Conservation (phyloP, 495 filamentous ascomycete species). For the Paragyromitra xinjiangensis region DNA sequence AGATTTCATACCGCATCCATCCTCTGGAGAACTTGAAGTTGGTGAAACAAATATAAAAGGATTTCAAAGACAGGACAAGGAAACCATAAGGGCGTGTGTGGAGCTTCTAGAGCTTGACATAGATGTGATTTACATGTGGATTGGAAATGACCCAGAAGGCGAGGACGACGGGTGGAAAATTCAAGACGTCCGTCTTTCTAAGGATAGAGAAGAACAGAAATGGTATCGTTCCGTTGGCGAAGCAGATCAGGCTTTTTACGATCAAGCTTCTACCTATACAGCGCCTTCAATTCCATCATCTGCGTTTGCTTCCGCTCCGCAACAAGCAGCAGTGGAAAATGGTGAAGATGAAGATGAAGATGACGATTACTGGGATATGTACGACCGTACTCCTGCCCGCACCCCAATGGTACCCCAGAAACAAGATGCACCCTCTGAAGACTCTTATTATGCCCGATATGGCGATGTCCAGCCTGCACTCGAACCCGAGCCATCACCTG, state of each 20-base stretch:
- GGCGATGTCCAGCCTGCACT: slow-evolving; percentile 86
- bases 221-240: slow-evolving; percentile 49
- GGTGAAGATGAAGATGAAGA: slow-evolving; percentile 82
- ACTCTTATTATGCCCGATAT: slow-evolving; percentile 88
- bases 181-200: slow-evolving; percentile 74
- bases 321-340: slow-evolving; percentile 53
- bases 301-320: slow-evolving; percentile 27
- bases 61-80: slow-evolving; percentile 81
- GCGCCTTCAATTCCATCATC: background rate
- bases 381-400: slow-evolving; percentile 82
- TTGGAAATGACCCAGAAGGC: slow-evolving; percentile 71
- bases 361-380: slow-evolving; percentile 92
- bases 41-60: slow-evolving; percentile 69
- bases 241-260: slow-evolving; percentile 59
- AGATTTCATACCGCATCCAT: slow-evolving; percentile 84
- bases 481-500: slow-evolving; percentile 63
- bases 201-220: slow-evolving; percentile 40
- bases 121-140: slow-evolving; percentile 71
- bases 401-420: slow-evolving; percentile 69
- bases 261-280: slow-evolving; percentile 40
- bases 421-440: slow-evolving; percentile 63
- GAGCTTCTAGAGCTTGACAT: slow-evolving; percentile 61
- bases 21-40: slow-evolving; percentile 88
- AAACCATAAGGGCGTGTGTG: slow-evolving; percentile 75
- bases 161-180: slow-evolving; percentile 81